Base-by-base conservation (phyloP, 2,329 filamentous ascomycete species). In the Apiospora pterosperma region DNA sequence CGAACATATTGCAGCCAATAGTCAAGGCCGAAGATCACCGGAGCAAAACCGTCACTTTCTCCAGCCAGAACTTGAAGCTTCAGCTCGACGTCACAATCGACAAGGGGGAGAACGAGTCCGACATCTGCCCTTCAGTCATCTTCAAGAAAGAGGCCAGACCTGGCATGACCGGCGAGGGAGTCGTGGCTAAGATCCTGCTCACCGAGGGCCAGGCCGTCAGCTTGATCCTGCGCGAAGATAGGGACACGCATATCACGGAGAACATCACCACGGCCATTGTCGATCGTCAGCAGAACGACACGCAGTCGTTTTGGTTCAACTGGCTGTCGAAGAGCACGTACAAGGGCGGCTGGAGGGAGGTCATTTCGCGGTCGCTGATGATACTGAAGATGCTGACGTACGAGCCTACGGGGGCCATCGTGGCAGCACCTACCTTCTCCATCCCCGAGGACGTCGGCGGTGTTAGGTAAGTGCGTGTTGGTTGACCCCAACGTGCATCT, bases 351-450 rank as follows among this genome's bases (percentile, higher is more conserved):
- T 93, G 90, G 85, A 83, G 89, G 62, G 90, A 93, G 75, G 87
- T 91, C 3, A 89, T 93, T 6, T 82, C 83, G 31, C 82, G 91
- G 63, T 92, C 90, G 72, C 78, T 93, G 61, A 85, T 93, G 80
- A 87, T 92, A 62, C 77, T 93, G 55, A 93, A 93, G 76, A 82
- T 93, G 77, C 81, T 93, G 70, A 93, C 90, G 0, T 93, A 89
- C 70, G 91, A 93, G 71, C 91, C 90, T 0, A 93, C 90, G 0
- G 91, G 91, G 2, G 91, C 91, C 10, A 93, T 93, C 61, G 84
- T 93, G 38, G 91, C 91, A 1, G 85, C 91, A 1, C 90, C 91
- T 0, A 93, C 90, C 0, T 94, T 93, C 71, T 92, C 90, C 0
- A 83, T 93, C 1, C 91, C 91, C 0, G 91, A 93, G 74, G 88